A percentile compares a stretch with the other conserved stretches of the same genome.
These are phyloP conservation scores for Fraxinus ornus DNA, from an alignment of 305 asterid species.

Conservation along the genomic window DNA sequence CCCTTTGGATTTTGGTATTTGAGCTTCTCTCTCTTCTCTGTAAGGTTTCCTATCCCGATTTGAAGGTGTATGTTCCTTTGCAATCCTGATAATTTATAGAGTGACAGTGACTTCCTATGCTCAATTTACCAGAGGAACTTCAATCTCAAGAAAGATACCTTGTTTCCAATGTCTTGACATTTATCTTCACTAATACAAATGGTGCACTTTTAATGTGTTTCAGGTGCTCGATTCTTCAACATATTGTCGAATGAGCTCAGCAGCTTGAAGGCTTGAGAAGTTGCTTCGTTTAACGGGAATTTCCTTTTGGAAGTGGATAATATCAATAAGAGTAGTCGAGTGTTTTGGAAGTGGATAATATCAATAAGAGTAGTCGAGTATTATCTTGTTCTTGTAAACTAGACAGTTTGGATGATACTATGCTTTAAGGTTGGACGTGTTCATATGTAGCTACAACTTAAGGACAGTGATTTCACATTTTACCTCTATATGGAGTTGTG, in stretches of 20 bases:
- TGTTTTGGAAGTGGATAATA: too few species aligned
- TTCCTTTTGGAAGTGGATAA: conserved; percentile 4
- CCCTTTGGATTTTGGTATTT: neutral
- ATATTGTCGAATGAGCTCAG: conserved; percentile 21
- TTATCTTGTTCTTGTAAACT: neutral
- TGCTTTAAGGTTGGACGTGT: neutral
- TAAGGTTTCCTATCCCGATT: neutral
- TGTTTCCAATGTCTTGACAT: neutral
- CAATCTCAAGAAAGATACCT: neutral
- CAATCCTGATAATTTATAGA: neutral
- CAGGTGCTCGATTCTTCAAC: conserved; percentile 34
- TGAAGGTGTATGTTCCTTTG: neutral
- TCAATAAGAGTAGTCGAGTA: too few species aligned
- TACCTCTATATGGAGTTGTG: neutral
- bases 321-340: neutral
- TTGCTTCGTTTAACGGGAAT: conserved; percentile 17
- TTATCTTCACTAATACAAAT: neutral
- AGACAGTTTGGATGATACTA: neutral
- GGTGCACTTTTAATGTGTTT: neutral
- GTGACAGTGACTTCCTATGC: neutral
- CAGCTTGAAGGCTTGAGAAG: conserved; percentile 19
- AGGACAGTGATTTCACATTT: neutral
- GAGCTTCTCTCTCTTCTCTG: neutral
- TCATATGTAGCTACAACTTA: neutral
- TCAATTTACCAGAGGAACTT: neutral